Evolutionary conservation across 495 filamentous ascomycete species (phyloP).

Genomic region (Platismatia glauca): DNA sequence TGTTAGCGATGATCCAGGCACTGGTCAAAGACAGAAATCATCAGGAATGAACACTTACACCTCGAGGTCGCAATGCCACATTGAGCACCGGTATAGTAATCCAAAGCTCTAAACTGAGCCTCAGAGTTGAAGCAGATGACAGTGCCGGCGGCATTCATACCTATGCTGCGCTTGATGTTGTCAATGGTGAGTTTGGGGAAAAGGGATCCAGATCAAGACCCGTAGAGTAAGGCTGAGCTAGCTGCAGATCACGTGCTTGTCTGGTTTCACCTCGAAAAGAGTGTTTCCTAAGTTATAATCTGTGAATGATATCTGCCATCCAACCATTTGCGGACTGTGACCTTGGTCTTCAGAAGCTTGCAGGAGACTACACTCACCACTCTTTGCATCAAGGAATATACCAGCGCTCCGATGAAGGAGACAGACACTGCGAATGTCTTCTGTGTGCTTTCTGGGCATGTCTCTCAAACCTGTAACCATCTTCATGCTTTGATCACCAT

Average conservation of each 20-base stretch:
- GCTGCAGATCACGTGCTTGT: not conserved
- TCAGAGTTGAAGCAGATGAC: not conserved
- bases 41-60: not conserved
- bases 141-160: slow-evolving; percentile 13
- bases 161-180: no score
- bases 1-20: not conserved
- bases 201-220: not conserved
- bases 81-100: not conserved
- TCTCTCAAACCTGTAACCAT: not conserved
- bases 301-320: no score
- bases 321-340: no score
- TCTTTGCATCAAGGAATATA: not conserved
- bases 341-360: not conserved
- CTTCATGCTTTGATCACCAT: not conserved
- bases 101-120: not conserved
- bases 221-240: not conserved
- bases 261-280: no score
- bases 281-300: no score
- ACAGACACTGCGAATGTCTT: not conserved
- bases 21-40: not conserved
- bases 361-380: not conserved
- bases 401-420: not conserved
- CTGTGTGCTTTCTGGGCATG: not conserved
- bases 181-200: no score
- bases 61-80: not conserved